These are phyloP conservation scores for Trichoderma koningiopsis DNA, from an alignment of 2,329 filamentous ascomycete genomes.

Conservation along the genomic window DNA sequence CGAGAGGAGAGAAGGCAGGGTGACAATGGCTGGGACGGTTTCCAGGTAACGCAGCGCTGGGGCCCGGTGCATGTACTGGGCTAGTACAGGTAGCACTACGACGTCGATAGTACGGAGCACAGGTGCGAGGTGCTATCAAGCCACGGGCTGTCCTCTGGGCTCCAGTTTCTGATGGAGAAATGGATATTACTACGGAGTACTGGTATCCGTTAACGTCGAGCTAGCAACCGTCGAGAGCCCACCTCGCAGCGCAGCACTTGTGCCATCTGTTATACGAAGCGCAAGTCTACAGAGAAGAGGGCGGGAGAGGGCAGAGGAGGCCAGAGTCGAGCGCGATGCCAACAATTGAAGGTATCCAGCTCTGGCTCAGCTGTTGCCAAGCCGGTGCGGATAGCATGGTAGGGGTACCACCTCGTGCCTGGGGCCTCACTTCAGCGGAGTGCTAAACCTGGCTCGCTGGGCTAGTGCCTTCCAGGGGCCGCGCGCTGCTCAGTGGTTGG, in stretches of 20 bases:
- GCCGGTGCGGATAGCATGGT: background rate
- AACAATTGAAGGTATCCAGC: background rate
- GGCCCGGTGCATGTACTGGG: background rate
- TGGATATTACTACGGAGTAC: conserved; percentile 5
- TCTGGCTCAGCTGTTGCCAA: background rate
- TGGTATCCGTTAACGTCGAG: background rate
- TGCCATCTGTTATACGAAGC: background rate
- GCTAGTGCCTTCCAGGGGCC: conserved; percentile 14
- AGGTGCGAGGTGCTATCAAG: background rate
- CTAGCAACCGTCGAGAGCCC: background rate
- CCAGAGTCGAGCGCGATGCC: background rate
- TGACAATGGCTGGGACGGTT: conserved; percentile 12
- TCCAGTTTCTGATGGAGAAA: background rate
- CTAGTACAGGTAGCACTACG: background rate
- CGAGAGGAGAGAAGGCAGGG: background rate
- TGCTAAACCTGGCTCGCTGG: conserved; percentile 15
- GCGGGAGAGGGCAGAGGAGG: no score
- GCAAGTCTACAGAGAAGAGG: background rate
- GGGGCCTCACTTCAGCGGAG: background rate
- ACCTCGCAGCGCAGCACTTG: background rate
- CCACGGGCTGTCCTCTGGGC: background rate
- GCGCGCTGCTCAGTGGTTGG: conserved; percentile 13
- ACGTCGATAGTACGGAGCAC: background rate
- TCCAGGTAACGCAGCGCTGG: conserved; percentile 24
- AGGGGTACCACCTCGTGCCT: background rate